Evolutionary conservation across 2,329 filamentous ascomycete species (phyloP).

Genomic region (Talaromyces atroroseus): DNA sequence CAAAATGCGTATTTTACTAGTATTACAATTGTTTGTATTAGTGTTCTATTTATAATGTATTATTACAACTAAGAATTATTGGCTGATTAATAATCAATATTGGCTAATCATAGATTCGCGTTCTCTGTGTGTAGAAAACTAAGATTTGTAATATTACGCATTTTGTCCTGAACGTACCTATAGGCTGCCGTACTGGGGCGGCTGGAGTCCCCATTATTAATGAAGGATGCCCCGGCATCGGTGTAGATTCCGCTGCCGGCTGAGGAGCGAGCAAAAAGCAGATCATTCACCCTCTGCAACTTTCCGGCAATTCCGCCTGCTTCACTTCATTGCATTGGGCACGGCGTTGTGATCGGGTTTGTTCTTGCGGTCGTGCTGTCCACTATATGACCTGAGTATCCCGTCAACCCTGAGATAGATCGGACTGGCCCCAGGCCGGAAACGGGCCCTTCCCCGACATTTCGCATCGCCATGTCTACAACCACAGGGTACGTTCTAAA

Average conservation of each 20-base stretch:
- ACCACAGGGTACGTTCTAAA: constrained; percentile 42
- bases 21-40: too few species aligned
- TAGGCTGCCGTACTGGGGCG: neutral
- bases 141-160: neutral
- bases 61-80: neutral
- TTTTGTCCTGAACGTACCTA: neutral
- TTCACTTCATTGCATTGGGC: neutral
- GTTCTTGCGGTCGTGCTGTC: neutral
- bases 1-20: neutral
- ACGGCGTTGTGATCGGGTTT: neutral
- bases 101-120: neutral
- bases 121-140: neutral
- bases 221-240: constrained; percentile 3
- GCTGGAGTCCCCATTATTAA: neutral
- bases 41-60: too few species aligned
- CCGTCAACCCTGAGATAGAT: neutral
- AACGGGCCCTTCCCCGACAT: constrained; percentile 5
- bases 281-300: neutral
- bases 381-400: constrained; percentile 1
- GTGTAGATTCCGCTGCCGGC: neutral
- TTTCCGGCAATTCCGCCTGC: too few species aligned
- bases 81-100: neutral
- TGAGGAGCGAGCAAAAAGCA: neutral
- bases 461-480: constrained; percentile 44
- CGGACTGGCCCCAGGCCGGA: neutral